Base-by-base conservation (phyloP, 164 flowering plant genomes). In the Magnolia officinalis region DNA sequence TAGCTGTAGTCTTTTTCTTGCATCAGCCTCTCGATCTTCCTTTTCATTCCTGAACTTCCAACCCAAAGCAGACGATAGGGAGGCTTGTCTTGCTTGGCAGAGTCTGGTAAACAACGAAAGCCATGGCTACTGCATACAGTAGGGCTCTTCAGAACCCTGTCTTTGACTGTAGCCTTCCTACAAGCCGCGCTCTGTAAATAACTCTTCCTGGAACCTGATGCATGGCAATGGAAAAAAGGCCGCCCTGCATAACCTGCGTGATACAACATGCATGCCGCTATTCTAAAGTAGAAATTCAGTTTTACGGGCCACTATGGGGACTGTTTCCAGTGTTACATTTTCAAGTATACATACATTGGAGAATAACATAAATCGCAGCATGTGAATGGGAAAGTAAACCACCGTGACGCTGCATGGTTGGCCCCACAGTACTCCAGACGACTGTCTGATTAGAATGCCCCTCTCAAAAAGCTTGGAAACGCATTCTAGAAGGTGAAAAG, bases 291-390 rank as follows among this genome's bases (percentile, higher is more conserved):
- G 63, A 68, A 81, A 76, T 20, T 63, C 26, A 74, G 69, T 79
- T 51, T 24, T 63, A 72, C 63, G 58, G 59, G 82, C 82, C 83
- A 80, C 80, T 80, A 71, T 72, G 8, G 76, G 79, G 72, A 75
- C 72, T 64, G 80, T 79, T 79, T 78, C 29, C 71, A 80, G 80
- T 74, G 83, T 84, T 85, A 85, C 87, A 85, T 71, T 75, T 50
- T 65, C 76, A 66, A 66, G 71, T 79, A 80, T 70, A 80, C 77
- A 58, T 79, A 83, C 82, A 84, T 59, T 74, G 49, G 63, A 67
- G n/a, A 73, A 26, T 72, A 64, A 55, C 61, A 55, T 55, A 55
- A 55, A 55, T 55, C 61, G 75, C 77, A 76, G 67, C 76, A 63
- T 50, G 70, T 72, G 74, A 80, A 85, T 78, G 81, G 20, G 24